phyloP scores from a whole-genome alignment of 768 basidiomycete species.

The Pilatotrama ljubarskyi region DNA sequence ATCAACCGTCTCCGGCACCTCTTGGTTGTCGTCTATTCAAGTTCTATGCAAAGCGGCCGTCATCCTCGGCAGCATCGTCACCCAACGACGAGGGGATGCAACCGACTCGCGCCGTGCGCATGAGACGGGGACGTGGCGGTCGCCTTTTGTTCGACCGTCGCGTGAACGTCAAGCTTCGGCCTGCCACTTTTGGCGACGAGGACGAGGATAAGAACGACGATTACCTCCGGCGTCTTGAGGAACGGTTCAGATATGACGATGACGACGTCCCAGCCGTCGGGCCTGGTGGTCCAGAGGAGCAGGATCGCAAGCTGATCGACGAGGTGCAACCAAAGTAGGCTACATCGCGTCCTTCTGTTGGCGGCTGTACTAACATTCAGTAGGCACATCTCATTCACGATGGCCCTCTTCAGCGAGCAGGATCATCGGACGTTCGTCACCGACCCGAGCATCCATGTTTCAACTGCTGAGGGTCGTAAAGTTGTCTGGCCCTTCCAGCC shows the following conservation, averaged over 20 bases:
- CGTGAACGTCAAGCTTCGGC: constrained; percentile 12
- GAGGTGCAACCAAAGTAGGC: constrained; percentile 60
- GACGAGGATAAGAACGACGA: constrained; percentile 39
- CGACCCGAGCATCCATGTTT: constrained; percentile 49
- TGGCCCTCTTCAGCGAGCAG: constrained; percentile 52
- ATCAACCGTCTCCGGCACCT: constrained; percentile 61
- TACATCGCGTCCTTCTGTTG: background rate
- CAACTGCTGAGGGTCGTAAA: constrained; percentile 50
- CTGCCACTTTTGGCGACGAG: constrained; percentile 27
- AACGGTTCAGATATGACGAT: constrained; percentile 68
- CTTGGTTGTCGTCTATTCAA: constrained; percentile 70
- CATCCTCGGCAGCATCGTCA: constrained; percentile 26
- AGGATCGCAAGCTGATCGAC: constrained; percentile 67
- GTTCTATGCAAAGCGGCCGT: constrained; percentile 45
- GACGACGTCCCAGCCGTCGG: constrained; percentile 61
- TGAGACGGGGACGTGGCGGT: constrained; percentile 83
- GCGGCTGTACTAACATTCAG: background rate
- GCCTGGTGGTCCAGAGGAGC: constrained; percentile 64
- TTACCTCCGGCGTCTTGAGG: constrained; percentile 42
- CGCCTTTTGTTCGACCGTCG: constrained; percentile 67
- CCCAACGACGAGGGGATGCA: constrained; percentile 30
- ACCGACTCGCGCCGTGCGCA: constrained; percentile 51
- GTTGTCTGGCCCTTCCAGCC: constrained; percentile 49
- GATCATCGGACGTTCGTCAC: constrained; percentile 42
- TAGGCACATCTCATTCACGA: constrained; percentile 53